These are phyloP conservation scores for Sonneratia caseolaris DNA, from an alignment of 345 rosid genomes.

Conservation along the genomic window DNA sequence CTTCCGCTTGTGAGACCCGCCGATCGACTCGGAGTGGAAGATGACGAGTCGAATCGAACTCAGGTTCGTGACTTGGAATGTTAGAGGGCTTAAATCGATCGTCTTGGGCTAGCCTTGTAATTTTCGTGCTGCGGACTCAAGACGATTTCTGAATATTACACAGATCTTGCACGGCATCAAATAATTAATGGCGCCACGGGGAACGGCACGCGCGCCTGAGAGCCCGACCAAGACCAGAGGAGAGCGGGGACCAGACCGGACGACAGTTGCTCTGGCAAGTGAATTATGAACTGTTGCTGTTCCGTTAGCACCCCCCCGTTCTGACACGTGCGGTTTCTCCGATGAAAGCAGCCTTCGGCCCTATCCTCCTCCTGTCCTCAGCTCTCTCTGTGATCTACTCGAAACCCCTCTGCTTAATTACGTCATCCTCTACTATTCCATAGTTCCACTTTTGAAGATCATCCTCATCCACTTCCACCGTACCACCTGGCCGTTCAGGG, in stretches of 20 bases:
- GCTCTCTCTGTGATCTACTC: background rate
- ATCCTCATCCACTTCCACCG: background rate
- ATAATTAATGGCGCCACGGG: too few relatives aligned
- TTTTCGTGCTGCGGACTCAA: too few relatives aligned
- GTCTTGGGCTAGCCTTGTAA: too few relatives aligned
- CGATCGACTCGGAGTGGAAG: too few relatives aligned
- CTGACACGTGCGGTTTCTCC: background rate
- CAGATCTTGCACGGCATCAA: too few relatives aligned
- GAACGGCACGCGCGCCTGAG: background rate
- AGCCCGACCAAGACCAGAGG: background rate
- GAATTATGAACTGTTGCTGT: background rate
- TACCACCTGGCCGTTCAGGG: background rate
- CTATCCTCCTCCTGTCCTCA: background rate
- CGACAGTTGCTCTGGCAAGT: background rate
- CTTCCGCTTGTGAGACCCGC: too few relatives aligned
- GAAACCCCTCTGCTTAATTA: background rate
- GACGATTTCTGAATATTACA: too few relatives aligned
- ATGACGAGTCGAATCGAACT: too few relatives aligned
- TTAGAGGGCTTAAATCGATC: too few relatives aligned
- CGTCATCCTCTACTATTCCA: background rate
- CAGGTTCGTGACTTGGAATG: too few relatives aligned
- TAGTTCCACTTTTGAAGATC: background rate
- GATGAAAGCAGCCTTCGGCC: background rate
- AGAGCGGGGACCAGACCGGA: background rate
- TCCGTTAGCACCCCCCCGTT: background rate